These are phyloP conservation scores for Nidula microcarpa DNA, from an alignment of 768 basidiomycete genomes.

Conservation along the genomic window DNA sequence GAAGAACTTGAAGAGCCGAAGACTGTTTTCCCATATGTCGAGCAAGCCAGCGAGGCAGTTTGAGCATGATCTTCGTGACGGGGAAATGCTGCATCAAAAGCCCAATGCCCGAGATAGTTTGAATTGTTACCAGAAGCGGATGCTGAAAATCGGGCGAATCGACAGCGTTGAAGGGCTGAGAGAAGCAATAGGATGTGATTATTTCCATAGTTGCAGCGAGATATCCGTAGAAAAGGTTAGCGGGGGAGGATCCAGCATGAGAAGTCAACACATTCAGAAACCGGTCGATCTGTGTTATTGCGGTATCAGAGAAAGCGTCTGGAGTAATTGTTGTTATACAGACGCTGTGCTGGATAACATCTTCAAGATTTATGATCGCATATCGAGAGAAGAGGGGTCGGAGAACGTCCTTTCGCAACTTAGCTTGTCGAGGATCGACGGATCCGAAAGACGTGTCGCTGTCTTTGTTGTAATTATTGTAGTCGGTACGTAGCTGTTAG, in stretches of 20 bases:
- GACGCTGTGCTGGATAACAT: slow-evolving; percentile 21
- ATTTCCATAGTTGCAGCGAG: slow-evolving; percentile 23
- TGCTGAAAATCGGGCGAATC: slow-evolving; percentile 18
- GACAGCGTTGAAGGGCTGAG: slow-evolving; percentile 18
- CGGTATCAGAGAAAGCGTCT: background rate
- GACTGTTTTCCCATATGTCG: too few species aligned
- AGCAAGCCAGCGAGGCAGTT: too few species aligned
- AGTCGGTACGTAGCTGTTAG: too few species aligned
- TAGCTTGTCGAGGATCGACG: slow-evolving; percentile 18
- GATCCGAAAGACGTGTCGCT: slow-evolving; percentile 22
- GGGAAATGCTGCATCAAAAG: slow-evolving; percentile 2
- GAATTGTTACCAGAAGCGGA: slow-evolving; percentile 14
- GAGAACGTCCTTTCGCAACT: slow-evolving; percentile 20
- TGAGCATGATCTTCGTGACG: too few species aligned
- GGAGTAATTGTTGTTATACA: background rate
- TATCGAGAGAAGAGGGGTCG: slow-evolving; percentile 29
- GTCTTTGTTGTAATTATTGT: background rate
- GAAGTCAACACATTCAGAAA: slow-evolving; percentile 8
- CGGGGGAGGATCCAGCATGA: slow-evolving; percentile 1
- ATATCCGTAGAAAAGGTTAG: slow-evolving; percentile 19
- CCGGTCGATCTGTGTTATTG: slow-evolving; percentile 13
- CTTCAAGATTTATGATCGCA: slow-evolving; percentile 23
- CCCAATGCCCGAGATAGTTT: slow-evolving; percentile 5
- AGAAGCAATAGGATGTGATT: slow-evolving; percentile 27
- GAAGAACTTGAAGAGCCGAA: too few species aligned